A percentile compares a stretch with the other conserved stretches of the same genome.
Conservation (phyloP, 306 rosid genomes). For the Ammopiptanthus mongolicus region DNA sequence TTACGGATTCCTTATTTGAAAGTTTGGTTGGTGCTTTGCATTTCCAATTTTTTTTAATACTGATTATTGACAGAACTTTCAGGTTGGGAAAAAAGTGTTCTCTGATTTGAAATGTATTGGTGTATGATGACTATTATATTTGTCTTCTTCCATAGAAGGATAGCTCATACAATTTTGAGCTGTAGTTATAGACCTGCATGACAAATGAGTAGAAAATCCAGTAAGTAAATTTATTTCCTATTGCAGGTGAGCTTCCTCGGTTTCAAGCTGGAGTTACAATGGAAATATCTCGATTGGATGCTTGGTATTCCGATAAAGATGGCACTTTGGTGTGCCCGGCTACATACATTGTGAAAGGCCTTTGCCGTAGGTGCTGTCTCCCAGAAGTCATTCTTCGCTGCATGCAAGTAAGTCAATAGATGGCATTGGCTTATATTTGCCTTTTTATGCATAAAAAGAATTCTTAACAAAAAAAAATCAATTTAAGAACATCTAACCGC, state of each 20-base stretch:
- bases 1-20: neutral
- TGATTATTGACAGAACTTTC: conserved; percentile 2
- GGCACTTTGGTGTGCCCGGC: conserved; percentile 68
- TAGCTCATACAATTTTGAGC: neutral
- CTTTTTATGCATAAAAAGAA: neutral
- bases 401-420: conserved; percentile 70
- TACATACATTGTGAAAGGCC: conserved; percentile 73
- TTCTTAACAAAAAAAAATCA: neutral
- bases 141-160: conserved; percentile 9
- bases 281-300: conserved; percentile 89
- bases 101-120: neutral
- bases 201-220: conserved; percentile 5
- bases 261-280: conserved; percentile 89
- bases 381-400: conserved; percentile 91
- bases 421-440: neutral
- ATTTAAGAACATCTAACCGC: neutral
- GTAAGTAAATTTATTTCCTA: conserved; percentile 20
- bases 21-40: neutral
- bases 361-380: conserved; percentile 91
- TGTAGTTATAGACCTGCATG: conserved; percentile 7
- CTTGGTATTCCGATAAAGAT: conserved; percentile 71
- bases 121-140: neutral
- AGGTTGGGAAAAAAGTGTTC: neutral
- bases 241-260: conserved; percentile 90
- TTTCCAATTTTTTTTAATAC: too few species aligned